phyloP scores from a whole-genome alignment of 1,284 basidiomycete genomes.

The Phaffia rhodozyma region DNA sequence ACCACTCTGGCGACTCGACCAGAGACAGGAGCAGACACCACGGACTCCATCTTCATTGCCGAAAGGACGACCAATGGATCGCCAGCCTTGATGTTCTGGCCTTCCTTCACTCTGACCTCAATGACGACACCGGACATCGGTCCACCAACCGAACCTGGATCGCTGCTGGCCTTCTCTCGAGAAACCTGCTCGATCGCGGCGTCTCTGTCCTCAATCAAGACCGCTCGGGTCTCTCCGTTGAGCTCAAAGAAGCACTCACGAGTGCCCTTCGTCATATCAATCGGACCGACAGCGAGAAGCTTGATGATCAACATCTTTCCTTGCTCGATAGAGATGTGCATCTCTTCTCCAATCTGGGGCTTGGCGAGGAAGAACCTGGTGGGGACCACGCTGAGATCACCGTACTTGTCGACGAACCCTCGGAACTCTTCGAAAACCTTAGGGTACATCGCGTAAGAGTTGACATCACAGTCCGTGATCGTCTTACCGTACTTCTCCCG shows the following conservation, averaged over 20 bases:
- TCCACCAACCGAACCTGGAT: constrained; percentile 83
- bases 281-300: constrained; percentile 85
- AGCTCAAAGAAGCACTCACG: constrained; percentile 97
- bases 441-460: constrained; percentile 85
- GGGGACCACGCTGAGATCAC: constrained; percentile 86
- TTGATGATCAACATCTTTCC: constrained; percentile 96
- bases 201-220: constrained; percentile 87
- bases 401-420: constrained; percentile 85
- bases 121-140: constrained; percentile 96
- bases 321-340: constrained; percentile 91
- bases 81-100: constrained; percentile 92
- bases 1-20: constrained; percentile 87
- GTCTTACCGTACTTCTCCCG: constrained; percentile 88
- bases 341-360: constrained; percentile 84
- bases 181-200: constrained; percentile 89
- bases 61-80: constrained; percentile 62
- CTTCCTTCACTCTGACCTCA: constrained; percentile 93
- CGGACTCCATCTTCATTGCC: constrained; percentile 97
- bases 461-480: constrained; percentile 85
- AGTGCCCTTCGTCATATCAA: constrained; percentile 79
- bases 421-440: constrained; percentile 97
- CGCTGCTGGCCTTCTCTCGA: constrained; percentile 79
- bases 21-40: constrained; percentile 86
- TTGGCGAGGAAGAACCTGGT: constrained; percentile 95
- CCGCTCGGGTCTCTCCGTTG: constrained; percentile 89